Base-by-base conservation (phyloP, 495 filamentous ascomycete species). In the Penicillium fimorum region DNA sequence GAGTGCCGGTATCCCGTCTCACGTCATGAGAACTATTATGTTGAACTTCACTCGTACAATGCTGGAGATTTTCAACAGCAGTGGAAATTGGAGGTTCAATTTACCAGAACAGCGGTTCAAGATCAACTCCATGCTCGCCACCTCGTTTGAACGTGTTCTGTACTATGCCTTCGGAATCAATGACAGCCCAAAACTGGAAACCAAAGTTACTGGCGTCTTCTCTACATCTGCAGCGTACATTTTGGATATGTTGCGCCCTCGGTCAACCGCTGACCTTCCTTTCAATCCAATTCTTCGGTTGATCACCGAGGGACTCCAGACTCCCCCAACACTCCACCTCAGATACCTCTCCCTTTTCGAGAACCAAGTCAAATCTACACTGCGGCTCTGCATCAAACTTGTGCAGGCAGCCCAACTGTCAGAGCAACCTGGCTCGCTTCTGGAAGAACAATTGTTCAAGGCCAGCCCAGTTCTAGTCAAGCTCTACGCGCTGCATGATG, bases 391-490 rank as follows among this genome's bases (percentile, higher is more conserved):
- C 1, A 85, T 82, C 29, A 86, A 80, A 43, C 73, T 96, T 29
- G 70, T 95, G 6, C 81, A 85, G 55, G 79, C 89, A 49, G 84
- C 88, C 29, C 85, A 81, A 44, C 79, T 89, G 25, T 71, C 89
- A 47, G 81, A 82, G 20, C 72, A 73, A 47, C 73, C 85, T 15
- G 78, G 78, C 15, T 83, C 83, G 29, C 76, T 84, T 27, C 76
- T 97, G 4, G 89, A 95, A 65, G 79, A 81, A 18, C 87, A 91
- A 55, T 70, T 97, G 10, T 95, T 95, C 74, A 87, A 91, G 62
- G 81, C 82, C 8, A 80, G 86, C 1, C 86, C 89, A 2, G 75
- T 91, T 40, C 67, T 97, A 35, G 87, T 90, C 30, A 86, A 89
- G 43, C 73, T 96, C 18, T 94, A 89, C 68, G 90, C 86, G 22